A percentile compares a stretch with the other conserved stretches of the same genome.
These are phyloP conservation scores for Penicillium polonicum DNA, from an alignment of 2,329 filamentous ascomycete species.

Conservation along the genomic window DNA sequence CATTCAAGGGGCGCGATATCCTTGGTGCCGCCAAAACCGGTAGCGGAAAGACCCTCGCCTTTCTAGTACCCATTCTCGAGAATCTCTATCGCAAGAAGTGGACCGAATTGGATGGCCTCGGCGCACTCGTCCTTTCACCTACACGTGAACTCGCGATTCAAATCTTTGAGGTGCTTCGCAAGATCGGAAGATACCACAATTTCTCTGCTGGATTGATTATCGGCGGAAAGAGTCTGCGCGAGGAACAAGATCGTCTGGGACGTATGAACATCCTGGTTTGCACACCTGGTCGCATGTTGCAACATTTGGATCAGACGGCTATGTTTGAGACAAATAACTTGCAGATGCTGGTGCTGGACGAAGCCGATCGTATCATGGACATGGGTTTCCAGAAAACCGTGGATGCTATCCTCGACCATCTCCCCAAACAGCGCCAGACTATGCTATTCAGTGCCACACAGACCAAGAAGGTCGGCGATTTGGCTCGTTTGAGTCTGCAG, in stretches of 20 bases:
- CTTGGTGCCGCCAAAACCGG: slow-evolving; percentile 94
- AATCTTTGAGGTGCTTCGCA: slow-evolving; percentile 90
- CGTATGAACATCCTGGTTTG: slow-evolving; percentile 98
- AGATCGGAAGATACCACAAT: slow-evolving; percentile 81
- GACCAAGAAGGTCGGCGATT: slow-evolving; percentile 87
- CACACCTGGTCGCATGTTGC: slow-evolving; percentile 90
- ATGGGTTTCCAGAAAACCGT: slow-evolving; percentile 92
- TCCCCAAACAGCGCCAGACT: slow-evolving; percentile 83
- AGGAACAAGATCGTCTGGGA: slow-evolving; percentile 78
- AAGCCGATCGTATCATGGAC: slow-evolving; percentile 95
- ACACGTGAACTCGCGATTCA: slow-evolving; percentile 94
- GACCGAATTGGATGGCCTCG: slow-evolving; percentile 86
- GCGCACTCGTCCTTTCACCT: slow-evolving; percentile 87
- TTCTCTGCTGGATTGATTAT: slow-evolving; percentile 94
- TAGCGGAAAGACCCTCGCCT: slow-evolving; percentile 91
- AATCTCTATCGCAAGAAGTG: slow-evolving; percentile 86
- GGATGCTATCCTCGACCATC: slow-evolving; percentile 88
- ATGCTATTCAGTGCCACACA: slow-evolving; percentile 95
- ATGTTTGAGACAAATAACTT: slow-evolving; percentile 86
- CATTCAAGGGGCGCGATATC: slow-evolving; percentile 81
- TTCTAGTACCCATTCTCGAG: slow-evolving; percentile 87
- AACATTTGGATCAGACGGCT: slow-evolving; percentile 92
- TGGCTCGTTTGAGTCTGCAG: slow-evolving; percentile 81
- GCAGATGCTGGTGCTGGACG: slow-evolving; percentile 89
- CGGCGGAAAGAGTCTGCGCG: slow-evolving; percentile 84